Evolutionary conservation across 2,329 filamentous ascomycete genomes (phyloP), one percentile per base, ranked within the genome.

Genomic region (Epichloe typhina): DNA sequence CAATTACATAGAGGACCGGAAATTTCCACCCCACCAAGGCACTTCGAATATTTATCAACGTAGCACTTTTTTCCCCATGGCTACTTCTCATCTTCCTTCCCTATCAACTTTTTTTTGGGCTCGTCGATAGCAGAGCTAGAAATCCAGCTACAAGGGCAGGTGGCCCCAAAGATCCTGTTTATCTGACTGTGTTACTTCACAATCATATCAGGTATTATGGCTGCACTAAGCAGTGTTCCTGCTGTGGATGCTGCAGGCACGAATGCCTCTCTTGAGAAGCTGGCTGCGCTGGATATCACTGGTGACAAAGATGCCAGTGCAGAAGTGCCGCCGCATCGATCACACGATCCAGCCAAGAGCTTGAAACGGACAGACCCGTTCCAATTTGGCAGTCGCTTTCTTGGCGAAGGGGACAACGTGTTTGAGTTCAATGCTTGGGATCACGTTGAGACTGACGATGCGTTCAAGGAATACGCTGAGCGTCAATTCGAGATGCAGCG

Each of bases 381-480:
- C 68, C 85, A 94, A 68, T 98, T 98, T 67, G 93, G 93, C 54
- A 93, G 87, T 46, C 87, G 91, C 53, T 86, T 79, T 62, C 80
- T 98, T 48, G 82, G 86, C 61, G 77, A 91, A 66, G 80, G 82
- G 63, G 90, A 95, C 70, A 78, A 97, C 65, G 87, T 95, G 61
- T 98, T 91, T 70, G 86, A 94, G 66, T 95, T 93, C 79, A 98
- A 98, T 68, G 93, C 93, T 38, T 98, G 93, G 93, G 93, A 98
- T 66, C 91, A 98, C 66, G 93, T 97, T 64, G 84, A 91, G 69
- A 89, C 89, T 65, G 91, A 97, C 70, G 82, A 88, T 59, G 77
- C 83, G 40, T 97, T 95, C 75, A 83, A 84, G 63, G 80, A 86
- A 63, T 95, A 93, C 67, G 84, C 89, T 54, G 82, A 90, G 68